phyloP scores from a whole-genome alignment of 2,329 filamentous ascomycete genomes.

The Trichoderma cornu-damae region DNA sequence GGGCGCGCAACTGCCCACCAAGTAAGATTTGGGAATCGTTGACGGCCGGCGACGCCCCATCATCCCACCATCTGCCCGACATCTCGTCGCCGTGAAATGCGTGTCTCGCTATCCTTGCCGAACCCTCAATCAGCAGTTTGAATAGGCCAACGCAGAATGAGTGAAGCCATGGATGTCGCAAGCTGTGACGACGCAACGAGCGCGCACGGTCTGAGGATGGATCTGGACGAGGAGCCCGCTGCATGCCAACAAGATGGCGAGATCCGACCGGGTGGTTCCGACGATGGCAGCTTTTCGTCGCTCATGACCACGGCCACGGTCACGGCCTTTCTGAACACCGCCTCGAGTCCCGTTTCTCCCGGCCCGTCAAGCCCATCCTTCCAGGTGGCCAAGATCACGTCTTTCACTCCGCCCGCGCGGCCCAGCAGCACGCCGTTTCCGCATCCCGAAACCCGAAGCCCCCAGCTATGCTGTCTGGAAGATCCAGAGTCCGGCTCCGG shows the following conservation, averaged over 20 bases:
- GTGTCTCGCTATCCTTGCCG: neutral
- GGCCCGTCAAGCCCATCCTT: conserved; percentile 49
- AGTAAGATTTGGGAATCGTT: neutral
- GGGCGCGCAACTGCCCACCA: conserved; percentile 4
- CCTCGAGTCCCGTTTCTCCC: conserved; percentile 52
- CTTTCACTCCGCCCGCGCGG: conserved; percentile 37
- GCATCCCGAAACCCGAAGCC: conserved; percentile 45
- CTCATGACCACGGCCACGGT: conserved; percentile 37
- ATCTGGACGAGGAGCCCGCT: conserved; percentile 5
- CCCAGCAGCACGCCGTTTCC: conserved; percentile 58
- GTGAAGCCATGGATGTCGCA: conserved; percentile 10
- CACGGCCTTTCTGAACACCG: conserved; percentile 34
- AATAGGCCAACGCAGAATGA: conserved; percentile 10
- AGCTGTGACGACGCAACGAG: conserved; percentile 9
- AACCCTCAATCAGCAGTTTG: neutral
- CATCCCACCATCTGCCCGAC: too few species aligned
- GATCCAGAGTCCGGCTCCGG: conserved; percentile 24
- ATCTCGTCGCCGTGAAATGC: conserved; percentile 17
- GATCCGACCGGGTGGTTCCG: conserved; percentile 21
- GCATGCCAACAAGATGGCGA: conserved; percentile 10
- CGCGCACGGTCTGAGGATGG: conserved; percentile 2
- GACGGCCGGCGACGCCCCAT: conserved; percentile 1
- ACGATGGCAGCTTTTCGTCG: conserved; percentile 33
- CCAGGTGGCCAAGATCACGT: conserved; percentile 40
- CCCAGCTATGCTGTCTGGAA: conserved; percentile 28